Base-by-base conservation (phyloP, 495 filamentous ascomycete genomes). In the Paragyromitra xinjiangensis region DNA sequence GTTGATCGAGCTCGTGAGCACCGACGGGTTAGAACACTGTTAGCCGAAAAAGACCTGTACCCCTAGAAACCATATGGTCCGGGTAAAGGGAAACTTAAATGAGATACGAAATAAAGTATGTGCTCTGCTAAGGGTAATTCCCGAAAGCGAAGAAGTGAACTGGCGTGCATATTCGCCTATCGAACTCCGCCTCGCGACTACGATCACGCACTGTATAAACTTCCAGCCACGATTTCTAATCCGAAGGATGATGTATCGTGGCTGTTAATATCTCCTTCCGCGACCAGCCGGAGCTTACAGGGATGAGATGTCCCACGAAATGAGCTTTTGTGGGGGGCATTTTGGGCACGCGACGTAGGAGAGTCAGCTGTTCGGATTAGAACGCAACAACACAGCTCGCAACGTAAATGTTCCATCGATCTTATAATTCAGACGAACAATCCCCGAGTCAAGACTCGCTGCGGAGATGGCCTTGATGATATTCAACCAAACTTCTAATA, bases 151-250 rank as follows among this genome's bases (percentile, higher is more conserved):
- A 42, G 9, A 19, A 44, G 63, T 65, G 63, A 65, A 40, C 65
- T 68, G 34, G 45, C 50, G 26, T 42, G 65, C 65, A 65, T 65
- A 40, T 40, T 67, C 48, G 64, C 64, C 48, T 51, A 66, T 64
- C 64, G 64, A 66, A 66, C 61, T 11, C 8, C 34, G 39, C 51
- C 22, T 9, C 26, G 8, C 7, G 11, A 40, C 14, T 9, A 22
- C 56, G 29, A 34, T 34, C 29, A 34, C 29, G 29, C 29, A 34
- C 29, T 34, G 29, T 34, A 24, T 19, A 42, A 42, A 39, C 37
- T 26, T 63, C 39, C 37, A 50, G 63, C 42, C 22, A 65, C 26
- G 44, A 44, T 37, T 64, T 44, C 34, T 16, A 24, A 56, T 56
- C 44, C 64, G 26, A 40, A 34, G 8, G 42, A n/a, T 12, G 40